Evolutionary conservation across 2,329 filamentous ascomycete species (phyloP).

Genomic region (Pseudogymnoascus sp.): DNA sequence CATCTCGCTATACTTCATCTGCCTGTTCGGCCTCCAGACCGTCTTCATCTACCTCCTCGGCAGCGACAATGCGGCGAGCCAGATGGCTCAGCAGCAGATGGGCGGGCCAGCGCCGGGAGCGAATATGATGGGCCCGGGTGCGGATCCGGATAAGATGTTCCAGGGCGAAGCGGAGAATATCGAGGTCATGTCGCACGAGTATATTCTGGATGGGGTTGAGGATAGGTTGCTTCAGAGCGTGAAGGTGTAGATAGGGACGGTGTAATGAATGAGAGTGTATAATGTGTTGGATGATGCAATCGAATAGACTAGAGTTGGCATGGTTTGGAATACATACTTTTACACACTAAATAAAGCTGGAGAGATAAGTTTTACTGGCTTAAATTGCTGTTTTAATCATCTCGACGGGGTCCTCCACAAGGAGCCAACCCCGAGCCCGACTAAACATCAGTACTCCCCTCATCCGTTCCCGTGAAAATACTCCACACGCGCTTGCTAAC

Average conservation of each 20-base stretch:
- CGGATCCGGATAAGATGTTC: slow-evolving; percentile 95
- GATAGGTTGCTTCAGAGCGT: slow-evolving; percentile 59
- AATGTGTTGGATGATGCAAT: background rate
- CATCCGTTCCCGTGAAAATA: slow-evolving; percentile 50
- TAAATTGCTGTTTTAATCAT: background rate
- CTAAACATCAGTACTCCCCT: slow-evolving; percentile 30
- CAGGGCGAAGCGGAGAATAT: slow-evolving; percentile 88
- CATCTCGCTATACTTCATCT: slow-evolving; percentile 97
- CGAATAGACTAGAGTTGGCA: background rate
- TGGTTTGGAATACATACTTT: background rate
- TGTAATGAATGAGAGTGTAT: background rate
- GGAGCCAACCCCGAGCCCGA: background rate
- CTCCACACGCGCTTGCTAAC: slow-evolving; percentile 51
- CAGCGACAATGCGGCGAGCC: slow-evolving; percentile 89
- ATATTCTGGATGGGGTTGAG: slow-evolving; percentile 81
- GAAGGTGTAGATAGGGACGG: slow-evolving; percentile 16
- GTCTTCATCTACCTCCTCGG: slow-evolving; percentile 96
- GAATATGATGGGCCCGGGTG: slow-evolving; percentile 81
- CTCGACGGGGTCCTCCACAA: too few species aligned
- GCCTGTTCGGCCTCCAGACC: slow-evolving; percentile 90
- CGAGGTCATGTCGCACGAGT: slow-evolving; percentile 89
- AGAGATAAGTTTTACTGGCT: background rate
- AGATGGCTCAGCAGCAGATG: slow-evolving; percentile 78
- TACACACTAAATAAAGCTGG: background rate
- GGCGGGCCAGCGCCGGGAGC: slow-evolving; percentile 48